phyloP scores from a whole-genome alignment of 768 basidiomycete genomes.

The Pholiota molesta region DNA sequence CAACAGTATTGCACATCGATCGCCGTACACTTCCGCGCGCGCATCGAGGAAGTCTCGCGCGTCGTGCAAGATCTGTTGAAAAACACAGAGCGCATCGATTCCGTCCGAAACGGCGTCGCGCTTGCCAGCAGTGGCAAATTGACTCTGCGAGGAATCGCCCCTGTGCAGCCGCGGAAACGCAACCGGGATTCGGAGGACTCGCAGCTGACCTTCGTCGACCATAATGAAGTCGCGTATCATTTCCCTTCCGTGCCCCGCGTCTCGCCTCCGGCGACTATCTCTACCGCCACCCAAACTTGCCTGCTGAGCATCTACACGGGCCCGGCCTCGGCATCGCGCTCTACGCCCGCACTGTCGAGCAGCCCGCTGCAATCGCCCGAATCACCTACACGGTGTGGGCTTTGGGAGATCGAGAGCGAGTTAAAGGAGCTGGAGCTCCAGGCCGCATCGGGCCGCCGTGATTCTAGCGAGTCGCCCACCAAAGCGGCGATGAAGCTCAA shows the following conservation, averaged over 20 bases:
- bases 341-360: slow-evolving; percentile 36
- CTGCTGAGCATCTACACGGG: background rate
- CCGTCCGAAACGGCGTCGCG: slow-evolving; percentile 45
- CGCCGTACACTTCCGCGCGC: slow-evolving; percentile 53
- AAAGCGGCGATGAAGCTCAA: slow-evolving; percentile 36
- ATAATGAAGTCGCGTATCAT: slow-evolving; percentile 13
- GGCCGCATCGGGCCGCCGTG: background rate
- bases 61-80: slow-evolving; percentile 52
- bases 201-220: slow-evolving; percentile 52
- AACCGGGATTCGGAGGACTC: slow-evolving; percentile 73
- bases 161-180: slow-evolving; percentile 33
- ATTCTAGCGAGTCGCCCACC: slow-evolving; percentile 2
- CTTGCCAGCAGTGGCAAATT: slow-evolving; percentile 50
- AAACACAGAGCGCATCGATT: slow-evolving; percentile 44
- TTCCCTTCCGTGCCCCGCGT: slow-evolving; percentile 5
- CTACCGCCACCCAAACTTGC: background rate
- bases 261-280: slow-evolving; percentile 7
- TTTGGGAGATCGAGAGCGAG: slow-evolving; percentile 35
- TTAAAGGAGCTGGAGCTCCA: slow-evolving; percentile 23
- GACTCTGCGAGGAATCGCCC: slow-evolving; percentile 34
- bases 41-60: slow-evolving; percentile 51
- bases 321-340: slow-evolving; percentile 31
- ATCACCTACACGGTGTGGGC: slow-evolving; percentile 19
- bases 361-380: slow-evolving; percentile 35
- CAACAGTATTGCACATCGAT: slow-evolving; percentile 48